A percentile compares a stretch with the other conserved stretches of the same genome.
phyloP scores from a whole-genome alignment of 2,329 filamentous ascomycete genomes.

The Colletotrichum melonis region DNA sequence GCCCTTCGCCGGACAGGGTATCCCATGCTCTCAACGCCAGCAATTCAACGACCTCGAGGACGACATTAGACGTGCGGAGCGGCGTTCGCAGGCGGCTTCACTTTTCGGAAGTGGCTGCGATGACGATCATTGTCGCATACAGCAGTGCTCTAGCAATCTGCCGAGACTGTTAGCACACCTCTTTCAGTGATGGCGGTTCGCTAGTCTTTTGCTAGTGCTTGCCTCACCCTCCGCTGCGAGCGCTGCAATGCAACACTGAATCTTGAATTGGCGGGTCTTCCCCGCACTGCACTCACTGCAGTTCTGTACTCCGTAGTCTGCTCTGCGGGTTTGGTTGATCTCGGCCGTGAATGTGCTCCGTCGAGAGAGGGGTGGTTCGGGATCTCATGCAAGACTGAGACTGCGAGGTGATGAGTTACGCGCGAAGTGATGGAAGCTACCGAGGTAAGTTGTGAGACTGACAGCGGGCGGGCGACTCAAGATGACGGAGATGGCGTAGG shows the following conservation, averaged over 20 bases:
- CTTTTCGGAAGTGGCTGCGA: background rate
- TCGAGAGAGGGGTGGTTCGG: background rate
- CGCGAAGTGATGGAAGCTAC: background rate
- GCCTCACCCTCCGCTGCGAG: background rate
- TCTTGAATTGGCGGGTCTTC: background rate
- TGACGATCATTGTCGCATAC: background rate
- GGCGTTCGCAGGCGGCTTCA: background rate
- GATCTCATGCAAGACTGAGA: background rate
- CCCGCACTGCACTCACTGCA: background rate
- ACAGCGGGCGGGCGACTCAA: background rate
- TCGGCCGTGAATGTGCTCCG: background rate
- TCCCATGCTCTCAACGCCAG: background rate
- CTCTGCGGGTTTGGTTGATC: background rate
- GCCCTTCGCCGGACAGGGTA: background rate
- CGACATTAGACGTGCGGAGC: background rate
- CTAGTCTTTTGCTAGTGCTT: conserved; percentile 7
- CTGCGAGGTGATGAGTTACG: background rate
- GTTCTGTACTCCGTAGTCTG: background rate
- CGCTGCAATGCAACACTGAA: background rate
- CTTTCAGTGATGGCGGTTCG: background rate
- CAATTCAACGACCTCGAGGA: background rate
- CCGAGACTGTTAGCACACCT: background rate
- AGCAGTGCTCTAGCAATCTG: background rate
- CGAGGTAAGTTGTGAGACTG: background rate
- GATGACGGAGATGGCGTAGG: background rate